Conservation (phyloP, 1,284 basidiomycete genomes). For the Exobasidium cylindrosporum region DNA sequence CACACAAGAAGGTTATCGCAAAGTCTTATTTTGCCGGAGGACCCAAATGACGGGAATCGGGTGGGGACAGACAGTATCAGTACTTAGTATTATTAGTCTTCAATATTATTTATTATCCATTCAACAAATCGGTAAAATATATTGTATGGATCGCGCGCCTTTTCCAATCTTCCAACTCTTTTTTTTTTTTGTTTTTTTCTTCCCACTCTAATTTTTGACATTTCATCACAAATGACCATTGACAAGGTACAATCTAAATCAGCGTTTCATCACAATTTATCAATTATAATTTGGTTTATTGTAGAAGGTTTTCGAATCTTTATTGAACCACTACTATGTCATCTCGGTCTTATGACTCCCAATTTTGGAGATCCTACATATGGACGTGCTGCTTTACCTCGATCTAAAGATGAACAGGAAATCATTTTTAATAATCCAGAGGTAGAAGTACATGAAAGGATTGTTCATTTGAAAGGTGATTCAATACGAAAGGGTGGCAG, state of each 20-base stretch:
- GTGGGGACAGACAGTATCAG: too few species aligned
- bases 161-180: too few species aligned
- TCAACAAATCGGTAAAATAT: too few species aligned
- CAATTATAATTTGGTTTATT: neutral
- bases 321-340: conserved; percentile 44
- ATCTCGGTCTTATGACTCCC: conserved; percentile 31
- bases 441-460: conserved; percentile 35
- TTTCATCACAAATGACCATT: too few species aligned
- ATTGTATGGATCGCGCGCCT: too few species aligned
- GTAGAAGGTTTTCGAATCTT: conserved; percentile 36
- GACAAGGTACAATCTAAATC: neutral
- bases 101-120: too few species aligned
- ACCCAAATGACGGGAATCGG: too few species aligned
- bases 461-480: conserved; percentile 25
- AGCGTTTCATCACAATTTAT: neutral
- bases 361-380: conserved; percentile 49
- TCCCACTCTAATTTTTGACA: too few species aligned
- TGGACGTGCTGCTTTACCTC: conserved; percentile 39
- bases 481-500: conserved; percentile 14
- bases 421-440: conserved; percentile 49
- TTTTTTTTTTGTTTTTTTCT: too few species aligned
- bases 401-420: conserved; percentile 30
- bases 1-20: too few species aligned
- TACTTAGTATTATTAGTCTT: too few species aligned
- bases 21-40: too few species aligned